phyloP scores from a whole-genome alignment of 768 basidiomycete genomes.

The Hemileccinum rubropunctum region DNA sequence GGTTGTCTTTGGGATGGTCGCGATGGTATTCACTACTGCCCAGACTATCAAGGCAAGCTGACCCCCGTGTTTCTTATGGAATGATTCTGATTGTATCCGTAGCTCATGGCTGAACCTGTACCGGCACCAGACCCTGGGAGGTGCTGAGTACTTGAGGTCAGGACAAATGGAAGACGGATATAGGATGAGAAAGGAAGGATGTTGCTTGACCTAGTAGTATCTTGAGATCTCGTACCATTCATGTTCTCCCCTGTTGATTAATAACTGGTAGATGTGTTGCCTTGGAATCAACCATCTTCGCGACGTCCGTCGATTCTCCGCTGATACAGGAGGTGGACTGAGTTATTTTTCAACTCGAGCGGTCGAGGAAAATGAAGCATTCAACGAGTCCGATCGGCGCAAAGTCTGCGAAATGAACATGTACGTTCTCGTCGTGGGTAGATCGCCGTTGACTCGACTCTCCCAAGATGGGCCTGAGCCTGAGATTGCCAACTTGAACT shows the following conservation, averaged over 20 bases:
- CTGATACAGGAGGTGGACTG: conserved; percentile 16
- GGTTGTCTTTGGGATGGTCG: conserved; percentile 70
- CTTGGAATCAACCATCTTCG: conserved; percentile 12
- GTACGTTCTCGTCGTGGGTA: conserved; percentile 6
- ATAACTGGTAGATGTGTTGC: conserved; percentile 15
- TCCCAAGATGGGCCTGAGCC: not conserved
- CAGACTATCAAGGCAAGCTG: conserved; percentile 68
- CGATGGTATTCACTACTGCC: conserved; percentile 73
- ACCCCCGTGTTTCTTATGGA: not conserved
- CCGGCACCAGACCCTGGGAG: conserved; percentile 37
- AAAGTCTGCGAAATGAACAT: conserved; percentile 5
- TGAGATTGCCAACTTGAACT: conserved; percentile 6
- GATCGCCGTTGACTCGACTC: conserved; percentile 15
- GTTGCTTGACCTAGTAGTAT: not conserved
- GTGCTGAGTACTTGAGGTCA: conserved; percentile 20
- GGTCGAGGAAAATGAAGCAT: too few species aligned
- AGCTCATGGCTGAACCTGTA: conserved; percentile 56
- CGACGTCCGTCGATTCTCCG: conserved; percentile 20
- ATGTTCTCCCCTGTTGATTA: conserved; percentile 4
- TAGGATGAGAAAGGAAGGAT: conserved; percentile 2
- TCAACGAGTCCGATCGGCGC: conserved; percentile 8
- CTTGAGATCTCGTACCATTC: conserved; percentile 12
- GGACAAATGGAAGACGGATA: not conserved
- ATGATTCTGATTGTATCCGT: conserved; percentile 10
- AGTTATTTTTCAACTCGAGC: too few species aligned